Evolutionary conservation across 495 filamentous ascomycete species (phyloP), one percentile per base, ranked within the genome.

Genomic region (Aspergillus sparsus): DNA sequence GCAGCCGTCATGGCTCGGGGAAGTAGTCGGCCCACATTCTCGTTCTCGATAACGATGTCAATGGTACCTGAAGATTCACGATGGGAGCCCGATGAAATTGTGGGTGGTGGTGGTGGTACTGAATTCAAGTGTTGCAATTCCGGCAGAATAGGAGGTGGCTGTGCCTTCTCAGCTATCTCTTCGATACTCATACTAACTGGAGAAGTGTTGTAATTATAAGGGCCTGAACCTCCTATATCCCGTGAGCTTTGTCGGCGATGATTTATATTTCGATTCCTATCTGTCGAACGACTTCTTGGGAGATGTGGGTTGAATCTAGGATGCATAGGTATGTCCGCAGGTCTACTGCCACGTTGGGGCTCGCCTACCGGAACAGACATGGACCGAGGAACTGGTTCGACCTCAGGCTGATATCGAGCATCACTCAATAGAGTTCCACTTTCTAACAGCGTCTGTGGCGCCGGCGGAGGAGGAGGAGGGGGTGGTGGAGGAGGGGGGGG

Each of bases 71-170:
- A 75, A 41, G 74, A 83, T 16, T 71, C 74, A 53, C 73, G 74
- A 32, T 78, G 79, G 5, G 78, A 77, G 21, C 66, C 61, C 3
- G 58, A 41, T 16, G 63, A 60, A 2, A 66, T 52, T 15, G 70
- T 60, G 37, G 64, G 67, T 32, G 71, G 75, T 39, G 74, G 81
- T 62, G 82, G 87, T 53, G 73, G 83, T 52, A 84, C 83, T 39
- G 81, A 89, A 32, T 86, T 85, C 8, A 97, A 82, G 73, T 97
- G 92, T 68, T 92, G 89, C n/a, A 96, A 83, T 63, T 96, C 89
- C 52, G 87, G 86, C 41, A 96, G 78, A 34, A 96, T 82, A 10
- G 86, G 85, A 10, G 88, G 86, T 74, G 71, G 82, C 69, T 27
- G 21, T 27, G 67, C 66, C 9, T 72, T 64, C 44, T 75, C 73